Conservation (phyloP, 495 filamentous ascomycete genomes). For the Aspergillus wentii region DNA sequence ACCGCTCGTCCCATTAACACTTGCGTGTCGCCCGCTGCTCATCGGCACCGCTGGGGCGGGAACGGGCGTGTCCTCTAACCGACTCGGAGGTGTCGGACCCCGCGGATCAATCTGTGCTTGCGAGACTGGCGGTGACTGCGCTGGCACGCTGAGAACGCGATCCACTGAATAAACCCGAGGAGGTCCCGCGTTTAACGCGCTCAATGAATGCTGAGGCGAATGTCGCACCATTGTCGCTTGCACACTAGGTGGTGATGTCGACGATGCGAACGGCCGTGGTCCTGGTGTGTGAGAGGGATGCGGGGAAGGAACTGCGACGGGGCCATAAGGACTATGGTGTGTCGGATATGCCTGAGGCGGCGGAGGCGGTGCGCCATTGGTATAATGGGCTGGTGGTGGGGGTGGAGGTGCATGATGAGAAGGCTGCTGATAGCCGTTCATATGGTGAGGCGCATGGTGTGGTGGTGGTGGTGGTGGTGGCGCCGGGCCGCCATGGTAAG, state of each 20-base stretch:
- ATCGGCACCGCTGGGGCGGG: conserved; percentile 17
- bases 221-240: conserved; percentile 37
- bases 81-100: conserved; percentile 27
- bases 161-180: conserved; percentile 33
- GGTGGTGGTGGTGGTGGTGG: conserved; percentile 11
- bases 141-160: conserved; percentile 27
- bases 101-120: conserved; percentile 31
- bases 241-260: conserved; percentile 41
- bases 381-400: conserved; percentile 26
- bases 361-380: conserved; percentile 30
- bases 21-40: conserved; percentile 25
- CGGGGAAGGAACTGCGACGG: conserved; percentile 34
- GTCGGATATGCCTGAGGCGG: conserved; percentile 30
- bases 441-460: conserved; percentile 26
- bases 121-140: conserved; percentile 32
- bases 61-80: conserved; percentile 28
- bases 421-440: conserved; percentile 29
- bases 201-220: conserved; percentile 37
- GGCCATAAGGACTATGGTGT: conserved; percentile 40
- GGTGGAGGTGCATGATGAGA: conserved; percentile 26
- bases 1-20: conserved; percentile 29
- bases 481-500: conserved; percentile 20
- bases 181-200: conserved; percentile 32
- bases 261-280: conserved; percentile 40
- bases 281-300: conserved; percentile 29